Conservation (phyloP, 108 stramenopile genomes). For the Bacterosira constricta region DNA sequence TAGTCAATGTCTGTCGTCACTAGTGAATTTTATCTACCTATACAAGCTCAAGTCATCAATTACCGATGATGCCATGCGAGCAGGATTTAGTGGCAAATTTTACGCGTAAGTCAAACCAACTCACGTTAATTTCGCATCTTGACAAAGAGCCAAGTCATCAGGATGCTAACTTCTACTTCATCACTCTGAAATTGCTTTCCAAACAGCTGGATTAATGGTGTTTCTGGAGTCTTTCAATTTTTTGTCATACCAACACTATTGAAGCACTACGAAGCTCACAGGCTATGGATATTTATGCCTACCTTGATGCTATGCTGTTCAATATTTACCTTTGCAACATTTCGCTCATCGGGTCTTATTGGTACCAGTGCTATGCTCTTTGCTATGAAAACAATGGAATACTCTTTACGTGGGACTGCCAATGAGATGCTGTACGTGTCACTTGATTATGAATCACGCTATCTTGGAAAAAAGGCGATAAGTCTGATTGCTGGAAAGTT, state of each 20-base stretch:
- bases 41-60: slow-evolving; percentile 55
- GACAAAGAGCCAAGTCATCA: too few species aligned
- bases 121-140: too few species aligned
- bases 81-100: slow-evolving; percentile 62
- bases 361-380: slow-evolving; percentile 51
- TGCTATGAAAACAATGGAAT: slow-evolving; percentile 63
- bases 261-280: slow-evolving; percentile 31
- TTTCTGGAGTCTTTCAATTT: slow-evolving; percentile 64
- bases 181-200: too few species aligned
- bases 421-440: slow-evolving; percentile 63
- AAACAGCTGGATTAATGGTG: slow-evolving; percentile 66
- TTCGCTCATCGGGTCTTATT: slow-evolving; percentile 26
- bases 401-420: slow-evolving; percentile 54
- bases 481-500: slow-evolving; percentile 60
- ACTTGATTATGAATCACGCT: slow-evolving; percentile 67
- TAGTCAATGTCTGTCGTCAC: slow-evolving; percentile 57
- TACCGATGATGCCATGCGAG: slow-evolving; percentile 51
- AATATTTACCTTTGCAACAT: slow-evolving; percentile 30
- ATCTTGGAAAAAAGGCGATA: slow-evolving; percentile 64
- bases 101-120: too few species aligned
- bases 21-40: slow-evolving; percentile 59
- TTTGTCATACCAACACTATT: slow-evolving; percentile 51
- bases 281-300: slow-evolving; percentile 61
- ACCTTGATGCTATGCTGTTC: slow-evolving; percentile 50
- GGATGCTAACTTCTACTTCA: too few species aligned